phyloP scores from a whole-genome alignment of 2,329 filamentous ascomycete species.

The Penicillium sp. region DNA sequence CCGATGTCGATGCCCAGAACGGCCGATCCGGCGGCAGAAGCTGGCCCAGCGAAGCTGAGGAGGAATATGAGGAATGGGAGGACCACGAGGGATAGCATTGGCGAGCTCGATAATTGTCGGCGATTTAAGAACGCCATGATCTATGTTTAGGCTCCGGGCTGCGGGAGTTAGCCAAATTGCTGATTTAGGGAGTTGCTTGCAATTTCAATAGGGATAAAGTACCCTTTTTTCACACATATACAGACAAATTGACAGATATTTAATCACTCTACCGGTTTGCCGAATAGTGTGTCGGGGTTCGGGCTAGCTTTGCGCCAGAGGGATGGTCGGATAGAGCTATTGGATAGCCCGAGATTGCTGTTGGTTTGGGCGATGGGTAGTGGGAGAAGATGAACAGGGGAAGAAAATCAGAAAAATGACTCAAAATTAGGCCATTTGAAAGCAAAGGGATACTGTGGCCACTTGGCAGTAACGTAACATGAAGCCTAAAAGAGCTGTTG shows the following conservation, averaged over 20 bases:
- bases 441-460: conserved; percentile 30
- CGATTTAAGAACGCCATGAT: conserved; percentile 36
- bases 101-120: conserved; percentile 30
- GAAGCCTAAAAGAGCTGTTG: conserved; percentile 21
- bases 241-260: conserved; percentile 1
- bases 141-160: conserved; percentile 27
- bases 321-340: conserved; percentile 14
- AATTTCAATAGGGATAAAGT: conserved; percentile 3
- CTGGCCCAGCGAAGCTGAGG: conserved; percentile 55
- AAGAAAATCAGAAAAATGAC: conserved; percentile 2
- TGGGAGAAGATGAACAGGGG: neutral
- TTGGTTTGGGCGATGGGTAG: neutral
- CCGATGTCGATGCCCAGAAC: conserved; percentile 92
- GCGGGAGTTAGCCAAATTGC: conserved; percentile 14
- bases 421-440: conserved; percentile 30
- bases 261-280: conserved; percentile 13
- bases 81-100: conserved; percentile 46
- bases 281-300: conserved; percentile 13
- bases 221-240: conserved; percentile 9
- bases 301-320: conserved; percentile 21
- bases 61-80: conserved; percentile 55
- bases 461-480: conserved; percentile 35
- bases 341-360: conserved; percentile 1
- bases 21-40: conserved; percentile 65
- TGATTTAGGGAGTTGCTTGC: neutral